Evolutionary conservation across 805 yeast species (phyloP).

Genomic region (Nakazawaea anatomiae): DNA sequence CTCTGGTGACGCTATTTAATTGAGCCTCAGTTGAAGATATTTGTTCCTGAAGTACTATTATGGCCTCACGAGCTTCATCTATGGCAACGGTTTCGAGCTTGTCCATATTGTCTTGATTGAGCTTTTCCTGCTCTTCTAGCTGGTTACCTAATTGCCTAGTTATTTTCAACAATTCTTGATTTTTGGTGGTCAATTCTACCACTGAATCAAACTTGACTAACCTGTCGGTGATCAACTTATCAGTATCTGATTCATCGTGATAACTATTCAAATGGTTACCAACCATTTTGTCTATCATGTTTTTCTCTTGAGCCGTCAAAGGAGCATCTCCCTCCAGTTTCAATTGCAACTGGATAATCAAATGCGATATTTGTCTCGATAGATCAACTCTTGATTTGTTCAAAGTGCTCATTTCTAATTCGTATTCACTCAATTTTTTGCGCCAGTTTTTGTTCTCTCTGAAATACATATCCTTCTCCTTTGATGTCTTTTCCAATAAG

Average conservation of each 20-base stretch:
- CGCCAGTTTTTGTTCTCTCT: conserved; percentile 19
- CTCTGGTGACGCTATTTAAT: conserved; percentile 50
- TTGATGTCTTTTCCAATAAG: conserved; percentile 46
- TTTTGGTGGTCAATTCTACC: conserved; percentile 65
- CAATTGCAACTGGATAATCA: conserved; percentile 61
- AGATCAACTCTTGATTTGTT: conserved; percentile 62
- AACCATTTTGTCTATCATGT: conserved; percentile 54
- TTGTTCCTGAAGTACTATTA: conserved; percentile 54
- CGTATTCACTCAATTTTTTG: conserved; percentile 33
- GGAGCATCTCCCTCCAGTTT: conserved; percentile 54
- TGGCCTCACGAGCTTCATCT: conserved; percentile 65
- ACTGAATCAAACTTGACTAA: conserved; percentile 65
- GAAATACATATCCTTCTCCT: conserved; percentile 40
- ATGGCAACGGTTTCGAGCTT: conserved; percentile 42
- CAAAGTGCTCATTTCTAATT: conserved; percentile 41
- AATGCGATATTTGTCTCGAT: conserved; percentile 74
- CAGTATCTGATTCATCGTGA: conserved; percentile 56
- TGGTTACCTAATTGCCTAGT: conserved; percentile 68
- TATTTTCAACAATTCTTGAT: conserved; percentile 62
- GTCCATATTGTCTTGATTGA: conserved; percentile 26
- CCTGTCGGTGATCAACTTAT: conserved; percentile 62
- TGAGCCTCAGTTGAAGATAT: conserved; percentile 45
- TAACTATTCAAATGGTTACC: conserved; percentile 19
- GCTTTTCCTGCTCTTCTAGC: conserved; percentile 57
- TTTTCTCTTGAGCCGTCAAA: conserved; percentile 56